Evolutionary conservation across 371 early-diverging fungal species (phyloP).

Genomic region (Coemansia sp.): DNA sequence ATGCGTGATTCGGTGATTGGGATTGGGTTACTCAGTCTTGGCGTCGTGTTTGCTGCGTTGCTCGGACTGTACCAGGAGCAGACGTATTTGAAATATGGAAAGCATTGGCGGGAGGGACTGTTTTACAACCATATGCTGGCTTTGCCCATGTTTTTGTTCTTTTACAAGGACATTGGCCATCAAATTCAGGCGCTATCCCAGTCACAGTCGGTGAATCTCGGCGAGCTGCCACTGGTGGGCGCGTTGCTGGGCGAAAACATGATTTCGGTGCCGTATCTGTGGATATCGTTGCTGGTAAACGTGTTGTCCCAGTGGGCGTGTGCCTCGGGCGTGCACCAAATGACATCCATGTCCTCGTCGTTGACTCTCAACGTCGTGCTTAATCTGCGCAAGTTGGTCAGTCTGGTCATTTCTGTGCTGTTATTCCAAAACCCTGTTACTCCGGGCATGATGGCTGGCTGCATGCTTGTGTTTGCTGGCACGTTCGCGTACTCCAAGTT

Average conservation of each 20-base stretch:
- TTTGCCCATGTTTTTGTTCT: slow-evolving; percentile 74
- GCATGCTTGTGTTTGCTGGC: slow-evolving; percentile 72
- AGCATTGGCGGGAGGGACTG: slow-evolving; percentile 85
- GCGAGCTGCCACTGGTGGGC: slow-evolving; percentile 28
- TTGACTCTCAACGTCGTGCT: slow-evolving; percentile 83
- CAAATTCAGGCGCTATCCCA: slow-evolving; percentile 53
- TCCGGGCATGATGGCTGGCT: slow-evolving; percentile 63
- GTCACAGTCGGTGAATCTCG: slow-evolving; percentile 24
- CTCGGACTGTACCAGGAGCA: slow-evolving; percentile 83
- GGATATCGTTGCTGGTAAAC: slow-evolving; percentile 69
- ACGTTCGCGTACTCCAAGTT: slow-evolving; percentile 67
- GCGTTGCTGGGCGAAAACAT: background rate
- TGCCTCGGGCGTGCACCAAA: slow-evolving; percentile 81
- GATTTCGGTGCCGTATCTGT: slow-evolving; percentile 58
- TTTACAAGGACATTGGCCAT: slow-evolving; percentile 62
- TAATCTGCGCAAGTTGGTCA: slow-evolving; percentile 80
- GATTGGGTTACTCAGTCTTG: slow-evolving; percentile 66
- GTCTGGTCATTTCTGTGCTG: slow-evolving; percentile 77
- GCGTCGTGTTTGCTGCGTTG: slow-evolving; percentile 73
- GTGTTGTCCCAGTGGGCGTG: slow-evolving; percentile 81
- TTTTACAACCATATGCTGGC: slow-evolving; percentile 87
- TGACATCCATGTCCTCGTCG: slow-evolving; percentile 74
- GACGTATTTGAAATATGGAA: slow-evolving; percentile 76
- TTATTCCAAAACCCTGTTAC: slow-evolving; percentile 78
- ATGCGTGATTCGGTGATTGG: slow-evolving; percentile 66